Evolutionary conservation across 164 flowering plant genomes (phyloP).

Genomic region (Akebia trifoliata): DNA sequence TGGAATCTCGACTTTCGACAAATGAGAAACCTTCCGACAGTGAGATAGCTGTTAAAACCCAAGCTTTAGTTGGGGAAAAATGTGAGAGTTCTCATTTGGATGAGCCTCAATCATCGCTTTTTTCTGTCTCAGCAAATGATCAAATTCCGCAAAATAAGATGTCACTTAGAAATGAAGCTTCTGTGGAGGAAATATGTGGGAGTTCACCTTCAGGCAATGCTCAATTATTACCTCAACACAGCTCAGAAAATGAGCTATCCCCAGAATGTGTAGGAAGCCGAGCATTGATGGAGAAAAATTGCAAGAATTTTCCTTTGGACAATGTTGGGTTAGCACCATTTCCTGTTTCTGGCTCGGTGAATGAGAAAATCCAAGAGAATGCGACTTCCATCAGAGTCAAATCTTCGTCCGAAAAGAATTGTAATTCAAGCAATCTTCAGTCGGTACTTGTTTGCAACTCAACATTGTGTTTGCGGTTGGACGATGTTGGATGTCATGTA

Average conservation of each 20-base stretch:
- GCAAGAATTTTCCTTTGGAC: neutral
- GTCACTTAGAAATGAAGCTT: neutral
- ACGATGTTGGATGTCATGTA: neutral
- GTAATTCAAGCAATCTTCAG: neutral
- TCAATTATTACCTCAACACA: neutral
- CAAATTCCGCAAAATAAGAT: neutral
- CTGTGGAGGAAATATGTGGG: neutral
- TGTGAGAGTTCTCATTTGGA: neutral
- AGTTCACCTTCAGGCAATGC: slow-evolving; percentile 4
- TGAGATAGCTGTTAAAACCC: neutral
- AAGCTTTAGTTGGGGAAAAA: neutral
- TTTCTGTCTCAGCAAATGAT: neutral
- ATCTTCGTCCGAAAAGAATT: slow-evolving; percentile 1
- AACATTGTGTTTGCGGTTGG: neutral
- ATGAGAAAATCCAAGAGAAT: slow-evolving; percentile 4
- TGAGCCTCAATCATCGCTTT: neutral
- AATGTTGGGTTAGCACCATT: neutral
- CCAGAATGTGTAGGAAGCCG: neutral
- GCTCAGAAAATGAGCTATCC: neutral
- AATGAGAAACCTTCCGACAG: neutral
- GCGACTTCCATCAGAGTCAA: neutral
- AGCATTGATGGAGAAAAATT: neutral
- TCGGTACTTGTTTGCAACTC: slow-evolving; percentile 8
- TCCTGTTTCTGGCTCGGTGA: neutral
- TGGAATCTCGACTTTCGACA: neutral